phyloP scores from a whole-genome alignment of 2,329 filamentous ascomycete genomes.

The Raffaelea ambrosiae region DNA sequence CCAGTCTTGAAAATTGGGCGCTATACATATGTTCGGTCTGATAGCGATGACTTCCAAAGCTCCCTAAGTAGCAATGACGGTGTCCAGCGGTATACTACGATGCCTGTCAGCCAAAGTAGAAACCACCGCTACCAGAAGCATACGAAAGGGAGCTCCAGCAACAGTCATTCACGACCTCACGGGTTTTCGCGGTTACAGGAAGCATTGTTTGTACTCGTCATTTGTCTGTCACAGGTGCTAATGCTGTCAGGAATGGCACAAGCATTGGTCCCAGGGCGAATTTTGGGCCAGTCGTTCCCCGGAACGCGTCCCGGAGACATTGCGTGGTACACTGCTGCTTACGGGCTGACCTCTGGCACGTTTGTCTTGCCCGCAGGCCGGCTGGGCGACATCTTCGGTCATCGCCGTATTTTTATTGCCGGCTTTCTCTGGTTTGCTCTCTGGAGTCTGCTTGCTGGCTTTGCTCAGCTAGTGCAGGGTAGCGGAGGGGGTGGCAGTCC shows the following conservation, averaged over 20 bases:
- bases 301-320: constrained; percentile 33
- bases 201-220: constrained; percentile 27
- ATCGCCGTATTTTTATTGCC: constrained; percentile 43
- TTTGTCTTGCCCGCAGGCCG: constrained; percentile 50
- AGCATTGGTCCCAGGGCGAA: constrained; percentile 36
- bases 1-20: constrained; percentile 16
- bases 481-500: constrained; percentile 1
- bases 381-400: constrained; percentile 48
- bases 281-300: constrained; percentile 38
- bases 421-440: constrained; percentile 47
- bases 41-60: constrained; percentile 9
- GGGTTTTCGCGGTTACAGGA: constrained; percentile 20
- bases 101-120: constrained; percentile 1
- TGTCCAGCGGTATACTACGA: constrained; percentile 4
- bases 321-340: constrained; percentile 50
- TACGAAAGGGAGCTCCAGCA: neutral
- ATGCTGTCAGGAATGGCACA: constrained; percentile 39
- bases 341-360: constrained; percentile 44
- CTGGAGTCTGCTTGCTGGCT: constrained; percentile 42
- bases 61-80: constrained; percentile 12
- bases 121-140: neutral
- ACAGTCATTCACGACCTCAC: constrained; percentile 6
- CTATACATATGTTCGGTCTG: constrained; percentile 17
- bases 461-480: constrained; percentile 18
- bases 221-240: constrained; percentile 33